Conservation (phyloP, 2,329 filamentous ascomycete species). For the Sporothrix globosa region DNA sequence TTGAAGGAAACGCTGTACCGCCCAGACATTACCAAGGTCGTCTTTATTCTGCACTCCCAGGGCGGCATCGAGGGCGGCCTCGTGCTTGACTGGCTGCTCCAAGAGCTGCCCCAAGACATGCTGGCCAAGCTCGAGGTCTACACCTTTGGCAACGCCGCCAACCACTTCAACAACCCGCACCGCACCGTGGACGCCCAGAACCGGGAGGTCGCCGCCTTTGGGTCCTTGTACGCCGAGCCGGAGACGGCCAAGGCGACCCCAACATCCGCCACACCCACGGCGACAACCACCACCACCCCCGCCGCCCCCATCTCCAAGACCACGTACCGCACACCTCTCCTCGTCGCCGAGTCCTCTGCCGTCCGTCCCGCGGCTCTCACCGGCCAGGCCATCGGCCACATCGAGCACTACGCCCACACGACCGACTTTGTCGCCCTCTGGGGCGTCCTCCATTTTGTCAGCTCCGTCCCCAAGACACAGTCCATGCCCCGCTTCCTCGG, state of each 20-base stretch:
- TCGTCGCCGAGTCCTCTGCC: conserved; percentile 42
- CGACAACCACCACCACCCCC: background rate
- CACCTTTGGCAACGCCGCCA: conserved; percentile 77
- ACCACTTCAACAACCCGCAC: conserved; percentile 80
- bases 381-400: conserved; percentile 64
- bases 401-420: conserved; percentile 79
- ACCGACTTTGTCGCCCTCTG: conserved; percentile 74
- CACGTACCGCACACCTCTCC: conserved; percentile 25
- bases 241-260: background rate
- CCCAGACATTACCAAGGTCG: conserved; percentile 65
- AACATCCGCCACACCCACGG: background rate
- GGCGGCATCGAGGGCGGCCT: conserved; percentile 74
- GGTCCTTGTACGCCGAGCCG: background rate
- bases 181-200: conserved; percentile 53
- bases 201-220: conserved; percentile 32
- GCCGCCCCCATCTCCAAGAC: background rate
- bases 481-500: conserved; percentile 64
- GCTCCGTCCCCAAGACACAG: conserved; percentile 46
- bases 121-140: conserved; percentile 73
- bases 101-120: conserved; percentile 68
- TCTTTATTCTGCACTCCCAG: conserved; percentile 77
- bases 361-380: conserved; percentile 46
- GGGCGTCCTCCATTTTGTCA: conserved; percentile 71
- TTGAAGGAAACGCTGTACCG: conserved; percentile 68
- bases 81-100: conserved; percentile 75